A percentile compares a stretch with the other conserved stretches of the same genome.
Conservation (phyloP, 768 basidiomycete genomes). For the Udeniomyces megalosporus region DNA sequence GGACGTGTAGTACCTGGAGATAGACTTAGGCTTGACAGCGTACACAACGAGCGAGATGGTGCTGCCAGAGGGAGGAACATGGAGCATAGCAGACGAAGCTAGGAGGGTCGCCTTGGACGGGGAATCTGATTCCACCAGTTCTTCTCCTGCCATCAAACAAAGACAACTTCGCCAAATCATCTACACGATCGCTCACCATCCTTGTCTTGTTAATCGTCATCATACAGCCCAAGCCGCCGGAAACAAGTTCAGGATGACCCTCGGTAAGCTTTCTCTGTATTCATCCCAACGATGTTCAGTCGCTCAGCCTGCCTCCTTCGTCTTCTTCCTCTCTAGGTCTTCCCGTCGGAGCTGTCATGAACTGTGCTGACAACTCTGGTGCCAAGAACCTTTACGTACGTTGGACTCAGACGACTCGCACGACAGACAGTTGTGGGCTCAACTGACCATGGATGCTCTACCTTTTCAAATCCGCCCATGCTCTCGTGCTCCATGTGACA, state of each 20-base stretch:
- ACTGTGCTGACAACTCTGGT: constrained; percentile 98
- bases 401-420: neutral
- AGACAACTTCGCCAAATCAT: no score
- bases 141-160: no score
- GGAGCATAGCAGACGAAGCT: no score
- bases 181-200: neutral
- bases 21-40: no score
- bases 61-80: no score
- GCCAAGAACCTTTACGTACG: constrained; percentile 72
- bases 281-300: neutral
- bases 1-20: no score
- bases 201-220: neutral
- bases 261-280: constrained; percentile 22
- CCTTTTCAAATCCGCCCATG: neutral
- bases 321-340: constrained; percentile 52
- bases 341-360: constrained; percentile 67
- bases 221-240: constrained; percentile 36
- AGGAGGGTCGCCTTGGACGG: no score
- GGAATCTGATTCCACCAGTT: no score
- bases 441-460: no score
- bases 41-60: no score
- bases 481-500: neutral
- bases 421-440: no score
- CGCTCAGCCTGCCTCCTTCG: neutral
- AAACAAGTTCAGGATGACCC: constrained; percentile 84